Percentiles rank a stretch among this genome's conserved stretches.
Conservation (phyloP, 177 flowering plant species). For the Tripterygium wilfordii region DNA sequence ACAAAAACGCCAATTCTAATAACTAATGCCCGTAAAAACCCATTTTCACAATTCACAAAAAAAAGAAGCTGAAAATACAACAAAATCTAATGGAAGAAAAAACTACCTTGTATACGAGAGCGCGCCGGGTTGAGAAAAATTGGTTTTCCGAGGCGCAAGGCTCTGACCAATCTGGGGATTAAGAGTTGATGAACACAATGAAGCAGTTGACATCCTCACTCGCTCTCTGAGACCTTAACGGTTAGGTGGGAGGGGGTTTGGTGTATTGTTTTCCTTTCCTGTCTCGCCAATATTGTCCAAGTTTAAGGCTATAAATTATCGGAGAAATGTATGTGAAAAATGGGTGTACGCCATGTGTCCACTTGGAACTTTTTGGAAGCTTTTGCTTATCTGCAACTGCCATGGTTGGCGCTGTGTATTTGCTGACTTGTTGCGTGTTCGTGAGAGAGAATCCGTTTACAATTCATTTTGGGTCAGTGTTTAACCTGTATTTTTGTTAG, state of each 20-base stretch:
- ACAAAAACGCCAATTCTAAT: no score
- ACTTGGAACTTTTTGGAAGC: neutral
- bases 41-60: neutral
- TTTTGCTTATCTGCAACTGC: constrained; percentile 5
- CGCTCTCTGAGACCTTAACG: constrained; percentile 5
- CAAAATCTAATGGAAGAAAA: neutral
- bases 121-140: constrained; percentile 31
- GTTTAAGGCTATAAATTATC: neutral
- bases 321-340: neutral
- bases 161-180: constrained; percentile 39
- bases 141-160: constrained; percentile 29
- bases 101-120: constrained; percentile 39
- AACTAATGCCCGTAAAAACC: no score
- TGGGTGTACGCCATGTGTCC: neutral
- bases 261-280: neutral
- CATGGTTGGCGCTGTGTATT: constrained; percentile 3
- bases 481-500: no score
- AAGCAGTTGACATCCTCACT: constrained; percentile 38
- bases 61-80: neutral
- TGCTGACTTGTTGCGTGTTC: neutral
- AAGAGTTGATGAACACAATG: constrained; percentile 57
- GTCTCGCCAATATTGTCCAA: neutral
- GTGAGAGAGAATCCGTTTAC: no score
- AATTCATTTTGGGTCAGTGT: no score
- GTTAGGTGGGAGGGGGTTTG: constrained; percentile 6